These are phyloP conservation scores for Penicillium fuscoglaucum DNA, from an alignment of 2,329 filamentous ascomycete genomes.

Conservation along the genomic window DNA sequence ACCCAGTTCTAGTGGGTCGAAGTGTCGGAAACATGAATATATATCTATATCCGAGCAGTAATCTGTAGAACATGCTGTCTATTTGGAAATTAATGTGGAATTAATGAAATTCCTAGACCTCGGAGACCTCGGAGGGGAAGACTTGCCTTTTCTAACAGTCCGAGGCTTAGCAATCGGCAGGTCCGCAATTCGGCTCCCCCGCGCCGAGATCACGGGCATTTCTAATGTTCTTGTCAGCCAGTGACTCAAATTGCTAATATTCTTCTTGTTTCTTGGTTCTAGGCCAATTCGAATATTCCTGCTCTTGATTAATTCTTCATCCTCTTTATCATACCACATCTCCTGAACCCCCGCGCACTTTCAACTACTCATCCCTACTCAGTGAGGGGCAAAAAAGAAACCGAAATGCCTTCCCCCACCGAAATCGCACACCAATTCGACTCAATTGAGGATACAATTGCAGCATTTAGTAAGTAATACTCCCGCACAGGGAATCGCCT, in stretches of 20 bases:
- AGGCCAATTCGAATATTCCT: neutral
- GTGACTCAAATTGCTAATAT: slow-evolving; percentile 8
- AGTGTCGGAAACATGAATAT: neutral
- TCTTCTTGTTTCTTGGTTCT: neutral
- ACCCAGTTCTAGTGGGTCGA: neutral
- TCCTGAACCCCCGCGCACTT: neutral
- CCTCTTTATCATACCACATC: neutral
- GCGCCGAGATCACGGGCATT: slow-evolving; percentile 25
- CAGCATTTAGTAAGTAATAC: slow-evolving; percentile 41
- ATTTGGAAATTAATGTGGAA: neutral
- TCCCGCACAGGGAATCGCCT: neutral
- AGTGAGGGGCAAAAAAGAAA: slow-evolving; percentile 29
- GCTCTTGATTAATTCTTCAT: neutral
- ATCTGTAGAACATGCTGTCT: neutral
- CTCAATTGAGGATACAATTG: slow-evolving; percentile 45
- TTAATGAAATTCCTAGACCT: neutral
- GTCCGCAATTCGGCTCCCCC: slow-evolving; percentile 21
- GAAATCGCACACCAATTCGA: slow-evolving; percentile 40
- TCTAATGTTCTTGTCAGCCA: slow-evolving; percentile 28
- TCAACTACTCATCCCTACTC: slow-evolving; percentile 10
- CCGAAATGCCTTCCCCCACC: slow-evolving; percentile 37
- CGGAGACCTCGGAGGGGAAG: slow-evolving; percentile 1
- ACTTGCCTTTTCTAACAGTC: neutral
- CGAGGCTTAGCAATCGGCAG: slow-evolving; percentile 14
- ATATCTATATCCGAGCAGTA: neutral